phyloP scores from a whole-genome alignment of 2,329 filamentous ascomycete genomes.

The Blastomyces percursus region DNA sequence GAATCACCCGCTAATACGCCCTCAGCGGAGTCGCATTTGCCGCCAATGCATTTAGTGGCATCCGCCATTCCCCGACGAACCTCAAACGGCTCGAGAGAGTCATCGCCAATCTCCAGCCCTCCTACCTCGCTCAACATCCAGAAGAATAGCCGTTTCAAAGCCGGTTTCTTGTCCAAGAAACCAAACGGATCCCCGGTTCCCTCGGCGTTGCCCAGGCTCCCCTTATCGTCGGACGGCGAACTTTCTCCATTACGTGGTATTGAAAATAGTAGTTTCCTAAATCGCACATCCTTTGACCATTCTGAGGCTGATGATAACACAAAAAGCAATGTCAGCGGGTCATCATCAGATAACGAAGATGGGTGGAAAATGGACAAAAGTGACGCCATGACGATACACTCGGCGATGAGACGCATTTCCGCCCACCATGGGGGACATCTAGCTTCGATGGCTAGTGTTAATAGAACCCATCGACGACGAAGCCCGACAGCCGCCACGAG shows the following conservation, averaged over 20 bases:
- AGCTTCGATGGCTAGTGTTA: slow-evolving; percentile 28
- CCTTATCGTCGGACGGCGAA: slow-evolving; percentile 47
- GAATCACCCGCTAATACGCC: slow-evolving; percentile 48
- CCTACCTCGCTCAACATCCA: slow-evolving; percentile 51
- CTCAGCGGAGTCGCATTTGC: slow-evolving; percentile 38
- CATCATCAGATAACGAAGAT: slow-evolving; percentile 26
- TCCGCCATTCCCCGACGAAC: slow-evolving; percentile 41
- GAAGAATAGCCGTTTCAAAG: slow-evolving; percentile 68
- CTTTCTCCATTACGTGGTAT: slow-evolving; percentile 46
- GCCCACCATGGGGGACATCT: slow-evolving; percentile 32
- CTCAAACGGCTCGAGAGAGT: slow-evolving; percentile 34
- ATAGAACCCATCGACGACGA: slow-evolving; percentile 42
- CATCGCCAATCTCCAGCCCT: slow-evolving; percentile 47
- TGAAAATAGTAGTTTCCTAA: slow-evolving; percentile 39
- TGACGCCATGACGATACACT: slow-evolving; percentile 45
- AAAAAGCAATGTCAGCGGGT: slow-evolving; percentile 25
- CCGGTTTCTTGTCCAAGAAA: slow-evolving; percentile 71
- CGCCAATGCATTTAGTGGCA: slow-evolving; percentile 37
- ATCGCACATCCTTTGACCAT: slow-evolving; percentile 36
- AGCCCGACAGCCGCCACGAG: slow-evolving; percentile 43
- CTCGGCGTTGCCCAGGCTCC: slow-evolving; percentile 47
- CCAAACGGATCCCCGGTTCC: slow-evolving; percentile 52
- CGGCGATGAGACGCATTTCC: slow-evolving; percentile 46
- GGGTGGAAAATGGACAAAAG: slow-evolving; percentile 37
- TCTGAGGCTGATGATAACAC: slow-evolving; percentile 14